Percentiles rank a stretch among this genome's conserved stretches.
These are phyloP conservation scores for Peziza echinospora DNA, from an alignment of 495 filamentous ascomycete species.

Conservation along the genomic window DNA sequence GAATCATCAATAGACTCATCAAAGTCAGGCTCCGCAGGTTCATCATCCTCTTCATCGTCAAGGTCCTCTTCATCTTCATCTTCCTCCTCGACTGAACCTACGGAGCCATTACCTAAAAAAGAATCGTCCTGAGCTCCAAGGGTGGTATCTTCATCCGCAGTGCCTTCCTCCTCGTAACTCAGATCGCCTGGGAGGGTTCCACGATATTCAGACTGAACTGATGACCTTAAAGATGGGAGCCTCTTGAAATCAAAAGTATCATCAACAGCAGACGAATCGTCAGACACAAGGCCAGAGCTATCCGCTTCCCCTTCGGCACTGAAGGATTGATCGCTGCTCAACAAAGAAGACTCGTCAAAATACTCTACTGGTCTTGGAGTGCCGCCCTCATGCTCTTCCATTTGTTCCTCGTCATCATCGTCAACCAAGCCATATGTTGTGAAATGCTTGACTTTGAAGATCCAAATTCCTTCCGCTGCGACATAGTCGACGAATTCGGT, in stretches of 20 bases:
- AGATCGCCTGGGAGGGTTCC: constrained; percentile 25
- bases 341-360: constrained; percentile 22
- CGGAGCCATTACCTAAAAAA: constrained; percentile 82
- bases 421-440: constrained; percentile 88
- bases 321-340: constrained; percentile 6
- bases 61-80: constrained; percentile 40
- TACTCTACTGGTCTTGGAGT: constrained; percentile 9
- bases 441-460: constrained; percentile 80
- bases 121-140: constrained; percentile 26
- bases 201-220: background rate
- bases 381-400: constrained; percentile 30
- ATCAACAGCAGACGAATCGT: constrained; percentile 35
- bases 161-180: constrained; percentile 29
- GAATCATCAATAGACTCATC: constrained; percentile 18
- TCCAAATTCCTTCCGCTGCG: constrained; percentile 58
- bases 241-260: constrained; percentile 70
- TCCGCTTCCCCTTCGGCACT: constrained; percentile 16
- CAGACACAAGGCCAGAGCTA: constrained; percentile 14
- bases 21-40: constrained; percentile 21
- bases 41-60: constrained; percentile 31
- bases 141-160: constrained; percentile 27
- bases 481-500: constrained; percentile 69
- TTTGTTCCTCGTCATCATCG: constrained; percentile 45
- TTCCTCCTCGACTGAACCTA: constrained; percentile 51
- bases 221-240: constrained; percentile 11